Conservation (phyloP, 257 asterid genomes). For the Marsdenia floribunda region DNA sequence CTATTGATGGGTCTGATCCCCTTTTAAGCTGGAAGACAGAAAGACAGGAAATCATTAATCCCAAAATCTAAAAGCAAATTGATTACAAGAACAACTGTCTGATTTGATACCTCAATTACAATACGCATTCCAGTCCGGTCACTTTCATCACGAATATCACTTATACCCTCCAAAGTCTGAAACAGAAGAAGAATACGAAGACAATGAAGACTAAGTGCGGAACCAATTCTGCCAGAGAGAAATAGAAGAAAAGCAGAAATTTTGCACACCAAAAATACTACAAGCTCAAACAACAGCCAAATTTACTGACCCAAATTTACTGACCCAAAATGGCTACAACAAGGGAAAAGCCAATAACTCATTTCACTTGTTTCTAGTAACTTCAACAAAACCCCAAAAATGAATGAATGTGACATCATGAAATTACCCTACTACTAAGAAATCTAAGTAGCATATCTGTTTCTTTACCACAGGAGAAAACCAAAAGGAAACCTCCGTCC, state of each 20-base stretch:
- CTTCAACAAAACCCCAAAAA: neutral
- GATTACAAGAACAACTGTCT: conserved; percentile 11
- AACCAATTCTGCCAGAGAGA: neutral
- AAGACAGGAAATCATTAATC: neutral
- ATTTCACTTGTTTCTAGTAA: neutral
- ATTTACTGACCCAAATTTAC: neutral
- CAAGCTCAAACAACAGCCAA: neutral
- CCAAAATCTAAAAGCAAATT: conserved; percentile 5
- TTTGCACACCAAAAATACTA: neutral
- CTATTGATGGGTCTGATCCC: conserved; percentile 84
- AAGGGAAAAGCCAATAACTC: neutral
- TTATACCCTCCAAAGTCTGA: conserved; percentile 87
- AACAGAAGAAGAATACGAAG: conserved; percentile 20
- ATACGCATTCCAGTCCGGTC: conserved; percentile 96
- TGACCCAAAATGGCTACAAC: neutral
- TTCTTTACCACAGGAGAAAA: neutral
- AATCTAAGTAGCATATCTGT: neutral
- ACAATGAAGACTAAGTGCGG: conserved; percentile 2
- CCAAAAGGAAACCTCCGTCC: neutral
- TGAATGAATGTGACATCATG: neutral
- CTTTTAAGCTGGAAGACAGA: conserved; percentile 67
- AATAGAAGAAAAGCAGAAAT: neutral
- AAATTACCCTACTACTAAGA: neutral
- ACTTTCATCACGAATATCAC: conserved; percentile 99
- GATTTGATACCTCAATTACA: conserved; percentile 77